These are phyloP conservation scores for Candida quercuum DNA, from an alignment of 805 yeast species.

Conservation along the genomic window DNA sequence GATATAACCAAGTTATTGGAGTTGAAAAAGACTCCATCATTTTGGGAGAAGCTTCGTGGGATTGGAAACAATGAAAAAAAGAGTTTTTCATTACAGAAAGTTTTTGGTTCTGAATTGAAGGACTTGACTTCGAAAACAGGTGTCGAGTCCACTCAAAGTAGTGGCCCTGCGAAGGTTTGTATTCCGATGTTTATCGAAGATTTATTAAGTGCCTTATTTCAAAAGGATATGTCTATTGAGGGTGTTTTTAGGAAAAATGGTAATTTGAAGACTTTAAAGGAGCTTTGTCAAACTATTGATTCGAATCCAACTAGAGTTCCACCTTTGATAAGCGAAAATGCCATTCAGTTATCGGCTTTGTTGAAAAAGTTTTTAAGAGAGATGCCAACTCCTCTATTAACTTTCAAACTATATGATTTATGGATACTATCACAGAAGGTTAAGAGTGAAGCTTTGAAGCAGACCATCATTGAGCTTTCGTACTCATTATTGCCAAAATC, in stretches of 20 bases:
- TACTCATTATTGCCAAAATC: slow-evolving; percentile 77
- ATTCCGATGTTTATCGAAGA: slow-evolving; percentile 89
- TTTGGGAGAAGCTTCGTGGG: slow-evolving; percentile 39
- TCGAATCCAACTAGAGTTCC: slow-evolving; percentile 66
- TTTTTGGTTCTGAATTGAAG: slow-evolving; percentile 77
- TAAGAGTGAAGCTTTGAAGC: slow-evolving; percentile 39
- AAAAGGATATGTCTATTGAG: slow-evolving; percentile 91
- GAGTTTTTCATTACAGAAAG: slow-evolving; percentile 29
- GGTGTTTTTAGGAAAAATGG: slow-evolving; percentile 97
- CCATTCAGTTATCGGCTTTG: slow-evolving; percentile 89
- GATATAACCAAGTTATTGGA: slow-evolving; percentile 28
- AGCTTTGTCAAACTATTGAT: slow-evolving; percentile 70
- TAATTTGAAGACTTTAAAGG: slow-evolving; percentile 76
- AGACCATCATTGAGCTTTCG: slow-evolving; percentile 52
- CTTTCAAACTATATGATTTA: slow-evolving; percentile 65
- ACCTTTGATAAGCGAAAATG: slow-evolving; percentile 66
- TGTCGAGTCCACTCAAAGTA: slow-evolving; percentile 77
- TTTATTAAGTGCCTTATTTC: slow-evolving; percentile 72
- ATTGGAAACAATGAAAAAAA: slow-evolving; percentile 23
- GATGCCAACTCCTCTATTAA: slow-evolving; percentile 85
- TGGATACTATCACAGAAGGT: slow-evolving; percentile 70
- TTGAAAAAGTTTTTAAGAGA: slow-evolving; percentile 89
- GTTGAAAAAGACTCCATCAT: slow-evolving; percentile 29
- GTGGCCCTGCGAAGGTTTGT: slow-evolving; percentile 71
- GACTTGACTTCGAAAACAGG: slow-evolving; percentile 66